phyloP scores from a whole-genome alignment of 345 rosid genomes.

The Eucalyptus erythrocorys region DNA sequence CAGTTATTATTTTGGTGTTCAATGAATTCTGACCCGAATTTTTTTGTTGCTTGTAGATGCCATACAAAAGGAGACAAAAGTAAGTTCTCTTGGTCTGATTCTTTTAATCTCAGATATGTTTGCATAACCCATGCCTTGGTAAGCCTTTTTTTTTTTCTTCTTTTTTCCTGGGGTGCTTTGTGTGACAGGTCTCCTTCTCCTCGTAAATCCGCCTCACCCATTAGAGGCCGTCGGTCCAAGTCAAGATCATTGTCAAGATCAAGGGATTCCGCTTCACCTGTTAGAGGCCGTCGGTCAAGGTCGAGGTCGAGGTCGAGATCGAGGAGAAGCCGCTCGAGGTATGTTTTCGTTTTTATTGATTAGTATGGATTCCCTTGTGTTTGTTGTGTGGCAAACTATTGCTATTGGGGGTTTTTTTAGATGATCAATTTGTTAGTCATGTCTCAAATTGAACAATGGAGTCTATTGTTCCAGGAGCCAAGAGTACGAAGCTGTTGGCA shows the following conservation, averaged over 20 bases:
- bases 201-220: neutral
- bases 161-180: neutral
- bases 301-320: conserved; percentile 28
- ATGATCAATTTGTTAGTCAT: neutral
- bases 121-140: neutral
- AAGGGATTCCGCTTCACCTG: conserved; percentile 18
- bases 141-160: neutral
- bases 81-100: neutral
- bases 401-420: neutral
- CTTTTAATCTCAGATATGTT: neutral
- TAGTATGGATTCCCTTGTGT: neutral
- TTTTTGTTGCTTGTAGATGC: conserved; percentile 15
- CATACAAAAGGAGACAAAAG: conserved; percentile 48
- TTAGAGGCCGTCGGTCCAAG: conserved; percentile 22
- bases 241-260: conserved; percentile 29
- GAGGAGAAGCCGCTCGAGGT: conserved; percentile 41
- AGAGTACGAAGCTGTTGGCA: conserved; percentile 19
- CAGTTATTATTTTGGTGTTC: neutral
- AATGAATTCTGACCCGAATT: neutral
- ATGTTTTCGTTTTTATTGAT: neutral
- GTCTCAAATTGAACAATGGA: neutral
- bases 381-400: neutral
- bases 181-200: conserved; percentile 31
- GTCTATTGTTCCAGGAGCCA: conserved; percentile 32
- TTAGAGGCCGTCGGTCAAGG: conserved; percentile 23